Base-by-base conservation (phyloP, 495 filamentous ascomycete species). In the Hypoxylon subgilvum region DNA sequence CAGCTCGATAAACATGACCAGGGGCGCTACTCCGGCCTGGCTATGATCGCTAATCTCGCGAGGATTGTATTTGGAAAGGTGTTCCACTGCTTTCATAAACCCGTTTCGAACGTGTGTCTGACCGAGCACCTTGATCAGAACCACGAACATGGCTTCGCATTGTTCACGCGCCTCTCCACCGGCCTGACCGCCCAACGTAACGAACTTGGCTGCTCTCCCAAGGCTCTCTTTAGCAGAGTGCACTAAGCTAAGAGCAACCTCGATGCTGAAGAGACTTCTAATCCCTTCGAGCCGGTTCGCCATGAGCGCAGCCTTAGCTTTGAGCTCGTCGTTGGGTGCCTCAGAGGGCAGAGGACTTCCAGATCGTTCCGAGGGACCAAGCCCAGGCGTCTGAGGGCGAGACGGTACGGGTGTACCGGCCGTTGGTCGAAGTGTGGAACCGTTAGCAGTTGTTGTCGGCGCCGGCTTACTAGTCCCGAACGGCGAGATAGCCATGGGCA, bases 241-340 rank as follows among this genome's bases (percentile, higher is more conserved):
- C 8, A 96, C 91, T 10, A 99, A 77, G 45, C 86, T 87, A 21
- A 99, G 76, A 1, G 95, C 94, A 14, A 99, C 86, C 67, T 99
- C 95, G 61, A 99, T 92, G 70, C 91, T 96, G 76, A 99, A 97
- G 10, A 99, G 79, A 16, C 90, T 90, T 45, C 86, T 86, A 70
- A 99, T 97, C 41, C 92, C 92, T 72, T 97, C 93, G 25, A 99
- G 77, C 42, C 89, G 84, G 3, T 90, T 89, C 45, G 92, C 93
- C 92, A 99, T 97, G 45, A 99, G 85, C 0, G 92, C 92, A 2
- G 93, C 91, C 74, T 97, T 97, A 21, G 95, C 95, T 35, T 93
- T 93, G 8, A 99, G 76, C 63, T 97, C 95, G 17, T 91, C 90
- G 1, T 86, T 96, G 6, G 93, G 92, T 10, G 84, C 88, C 64